Base-by-base conservation (phyloP, 78 protist genomes). In the Dictyostelium discoideum region DNA sequence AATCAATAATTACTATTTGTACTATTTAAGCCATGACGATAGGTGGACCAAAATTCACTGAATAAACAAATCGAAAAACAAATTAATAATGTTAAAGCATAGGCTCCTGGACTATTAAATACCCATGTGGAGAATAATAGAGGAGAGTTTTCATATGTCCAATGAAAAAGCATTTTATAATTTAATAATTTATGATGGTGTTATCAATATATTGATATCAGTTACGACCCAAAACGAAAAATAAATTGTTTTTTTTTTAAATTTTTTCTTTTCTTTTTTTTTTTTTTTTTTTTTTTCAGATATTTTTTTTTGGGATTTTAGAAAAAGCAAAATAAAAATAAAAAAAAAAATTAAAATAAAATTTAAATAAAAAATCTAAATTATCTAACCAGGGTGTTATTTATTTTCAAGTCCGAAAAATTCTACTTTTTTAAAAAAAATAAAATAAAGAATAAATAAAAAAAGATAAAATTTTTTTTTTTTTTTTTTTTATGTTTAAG, bases 81-180 rank as follows among this genome's bases (percentile, higher is more conserved):
- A n/a, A 82, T 50, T 5, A 90, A 73, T 3, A 90, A 4, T 9
- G 88, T 72, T 14, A 80, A 42, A 13, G 24, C 76, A 50, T 82
- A 90, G 8, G 81, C 46, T 7, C 95, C 95, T 2, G 84, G 72
- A 50, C 65, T 50, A 77, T 90, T 37, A 14, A 29, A 42, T 5
- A 90, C 76, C 95, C 95, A 90, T n/a, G 77, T 32, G 22, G 44
- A 16, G 18, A 90, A 90, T 9, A 90, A n/a, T 11, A 90, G 84
- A 0, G 88, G 67, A 29, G 54, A 39, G 16, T 72, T 72, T 10
- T 26, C 13, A 73, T 44, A 90, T 6, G 22, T 29, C 85, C 87
- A 90, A 72, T 90, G 95, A 72, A 90, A 90, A 16, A 40, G 32
- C 94, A 90, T 90, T 14, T 18, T 78, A 0, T 40, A 32, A 32